Evolutionary conservation across 176 grass and related monocot genomes (phyloP), one percentile per base, ranked within the genome.

Genomic region (Panicum miliaceum): DNA sequence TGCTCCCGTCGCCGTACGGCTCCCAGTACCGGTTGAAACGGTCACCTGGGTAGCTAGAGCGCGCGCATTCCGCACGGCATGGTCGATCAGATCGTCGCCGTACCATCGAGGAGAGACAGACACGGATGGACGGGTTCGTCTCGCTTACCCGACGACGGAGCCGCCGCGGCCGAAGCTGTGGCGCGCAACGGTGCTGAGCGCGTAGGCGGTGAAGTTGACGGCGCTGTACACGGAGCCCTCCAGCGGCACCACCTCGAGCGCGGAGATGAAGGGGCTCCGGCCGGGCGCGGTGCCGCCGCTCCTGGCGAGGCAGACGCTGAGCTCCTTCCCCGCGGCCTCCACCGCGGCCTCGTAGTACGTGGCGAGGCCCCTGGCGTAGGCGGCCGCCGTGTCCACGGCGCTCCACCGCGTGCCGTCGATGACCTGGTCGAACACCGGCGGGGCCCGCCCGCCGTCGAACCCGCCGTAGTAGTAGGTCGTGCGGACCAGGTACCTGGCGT

Each of bases 381-480:
- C 59, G 9, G 18, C 69, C 4, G 80, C 79, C 47, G 93, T 98
- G 87, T 95, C 85, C 14, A 95, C 91, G 48, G 59, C 35, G 87
- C 85, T 93, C 96, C 96, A 98, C 73, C 80, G 87, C 58, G 87
- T 98, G 15, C 93, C 91, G 25, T 87, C 93, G 36, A 95, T 76
- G 81, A 94, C 90, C 75, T 95, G 93, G 87, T 94, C 89, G 77
- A 96, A 99, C 63, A 89, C 87, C 1, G 91, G 93, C 6, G 91
- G 93, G 38, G 35, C 57, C 0, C 19, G 8, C 4, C 93, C 91
- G 34, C 88, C 91, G 38, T 96, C 96, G 69, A 99, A 99, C 27
- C 83, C 88, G 40, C 89, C 96, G 76, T 99, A 96, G 91, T 61
- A 96, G 84, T 95, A 98, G 4, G 91, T 92, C 8, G 93, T 96